Base-by-base conservation (phyloP, 371 early-diverging fungal genomes). In the Rhizomucor pusillus region DNA sequence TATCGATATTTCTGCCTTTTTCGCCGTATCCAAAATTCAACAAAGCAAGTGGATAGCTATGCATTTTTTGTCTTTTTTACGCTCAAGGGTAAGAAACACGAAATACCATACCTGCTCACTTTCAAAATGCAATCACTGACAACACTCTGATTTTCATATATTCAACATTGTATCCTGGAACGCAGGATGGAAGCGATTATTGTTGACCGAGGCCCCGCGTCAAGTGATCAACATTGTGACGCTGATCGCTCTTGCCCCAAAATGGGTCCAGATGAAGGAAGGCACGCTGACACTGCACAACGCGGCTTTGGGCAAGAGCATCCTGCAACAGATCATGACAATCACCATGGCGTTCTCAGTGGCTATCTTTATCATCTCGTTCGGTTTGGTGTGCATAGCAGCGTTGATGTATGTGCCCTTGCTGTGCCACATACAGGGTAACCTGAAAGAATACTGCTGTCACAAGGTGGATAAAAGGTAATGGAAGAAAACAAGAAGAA, bases 1-100 rank as follows among this genome's bases (percentile, higher is more conserved):
- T 93, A 89, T 66, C 60, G 81, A 7, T 85, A 91, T 65, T 94
- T 81, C 59, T 93, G 95, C 72, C 78, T 94, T 46, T 91, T 93
- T 62, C 59, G 69, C 6, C 81, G 86, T 35, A 88, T 94, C 57
- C 77, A 89, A 44, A 70, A 77, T 44, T 82, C 86, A 0, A 76
- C 82, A 25, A 87, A 76, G 64, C 56, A 61, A 33, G 75, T 75
- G 10, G 95, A 95, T 57, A 65, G 74, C 1, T 47, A 89, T 9
- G 91, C 93, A n/a, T 92, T 92, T 66, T 93, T 84, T 73, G 89
- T 91, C 14, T 94, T 90, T 67, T 93, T 91, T 66, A 78, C 83
- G 10, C 81, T 93, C 50, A 88, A 90, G 76, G 89, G 90, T 85
- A n/a, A n/a, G n/a, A n/a, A n/a, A n/a, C n/a, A n/a, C n/a, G n/a